A percentile compares a stretch with the other conserved stretches of the same genome.
These are phyloP conservation scores for Leishmania martiniquensis DNA, from an alignment of 208 protist genomes.

Conservation along the genomic window DNA sequence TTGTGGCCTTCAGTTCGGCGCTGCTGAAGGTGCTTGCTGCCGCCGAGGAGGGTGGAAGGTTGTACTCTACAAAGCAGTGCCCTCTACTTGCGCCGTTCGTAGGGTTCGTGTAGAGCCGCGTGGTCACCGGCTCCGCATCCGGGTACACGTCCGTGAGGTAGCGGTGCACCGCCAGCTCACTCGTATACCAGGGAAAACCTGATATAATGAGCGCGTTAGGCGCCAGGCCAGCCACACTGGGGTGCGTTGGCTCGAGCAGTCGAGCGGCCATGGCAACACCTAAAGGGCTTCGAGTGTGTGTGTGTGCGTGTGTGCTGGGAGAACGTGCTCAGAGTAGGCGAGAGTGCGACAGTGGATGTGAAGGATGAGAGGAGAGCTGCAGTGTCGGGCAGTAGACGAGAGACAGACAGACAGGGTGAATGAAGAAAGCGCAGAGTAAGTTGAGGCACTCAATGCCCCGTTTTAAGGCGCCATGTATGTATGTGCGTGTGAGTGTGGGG, in stretches of 20 bases:
- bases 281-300: no score
- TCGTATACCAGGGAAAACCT: slow-evolving; percentile 82
- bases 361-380: not conserved
- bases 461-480: not conserved
- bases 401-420: no score
- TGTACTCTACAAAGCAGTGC: slow-evolving; percentile 84
- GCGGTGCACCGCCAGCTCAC: slow-evolving; percentile 47
- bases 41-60: slow-evolving; percentile 18
- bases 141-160: slow-evolving; percentile 61
- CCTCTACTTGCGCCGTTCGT: slow-evolving; percentile 79
- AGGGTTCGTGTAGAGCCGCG: slow-evolving; percentile 78
- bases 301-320: not conserved
- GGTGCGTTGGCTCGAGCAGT: slow-evolving; percentile 27
- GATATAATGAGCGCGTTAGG: slow-evolving; percentile 72
- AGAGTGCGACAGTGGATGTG: not conserved
- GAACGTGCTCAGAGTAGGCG: not conserved
- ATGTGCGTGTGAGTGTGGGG: not conserved
- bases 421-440: not conserved
- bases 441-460: not conserved
- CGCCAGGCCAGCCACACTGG: slow-evolving; percentile 7
- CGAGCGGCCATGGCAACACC: slow-evolving; percentile 21
- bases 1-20: not conserved
- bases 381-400: not conserved
- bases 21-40: not conserved
- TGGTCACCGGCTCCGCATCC: slow-evolving; percentile 44